Evolutionary conservation across 2,329 filamentous ascomycete species (phyloP).

Genomic region (Cryphonectria carpinicola): DNA sequence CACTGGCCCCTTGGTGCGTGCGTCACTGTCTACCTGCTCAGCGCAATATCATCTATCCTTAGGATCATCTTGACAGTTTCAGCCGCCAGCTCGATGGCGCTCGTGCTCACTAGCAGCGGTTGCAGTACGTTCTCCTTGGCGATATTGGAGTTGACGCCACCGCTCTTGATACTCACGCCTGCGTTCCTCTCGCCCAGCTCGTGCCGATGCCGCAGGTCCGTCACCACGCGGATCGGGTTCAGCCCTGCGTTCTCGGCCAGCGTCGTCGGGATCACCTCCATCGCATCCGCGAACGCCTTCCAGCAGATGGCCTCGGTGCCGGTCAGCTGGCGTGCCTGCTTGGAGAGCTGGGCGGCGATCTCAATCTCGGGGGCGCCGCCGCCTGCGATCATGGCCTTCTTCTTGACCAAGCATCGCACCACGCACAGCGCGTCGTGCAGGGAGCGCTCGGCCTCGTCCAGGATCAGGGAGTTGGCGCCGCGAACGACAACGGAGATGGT

Average conservation of each 20-base stretch:
- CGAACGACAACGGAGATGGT: slow-evolving; percentile 94
- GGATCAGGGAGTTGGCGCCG: slow-evolving; percentile 89
- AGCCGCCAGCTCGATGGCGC: slow-evolving; percentile 92
- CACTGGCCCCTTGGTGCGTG: background rate
- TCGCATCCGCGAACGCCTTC: slow-evolving; percentile 97
- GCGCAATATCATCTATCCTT: slow-evolving; percentile 68
- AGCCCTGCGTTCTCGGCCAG: slow-evolving; percentile 96
- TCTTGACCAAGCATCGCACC: slow-evolving; percentile 96
- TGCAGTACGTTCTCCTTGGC: slow-evolving; percentile 96
- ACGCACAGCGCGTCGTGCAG: slow-evolving; percentile 98
- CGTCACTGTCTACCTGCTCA: slow-evolving; percentile 55
- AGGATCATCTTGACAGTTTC: slow-evolving; percentile 97
- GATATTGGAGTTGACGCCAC: slow-evolving; percentile 96
- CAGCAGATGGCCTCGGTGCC: slow-evolving; percentile 98
- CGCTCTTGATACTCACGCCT: slow-evolving; percentile 96
- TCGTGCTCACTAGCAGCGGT: slow-evolving; percentile 94
- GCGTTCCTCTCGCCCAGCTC: slow-evolving; percentile 95
- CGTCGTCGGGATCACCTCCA: slow-evolving; percentile 96
- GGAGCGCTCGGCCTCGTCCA: slow-evolving; percentile 96
- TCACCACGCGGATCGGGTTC: slow-evolving; percentile 99
- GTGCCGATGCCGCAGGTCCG: slow-evolving; percentile 90
- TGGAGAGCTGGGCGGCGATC: slow-evolving; percentile 83
- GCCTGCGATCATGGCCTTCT: slow-evolving; percentile 97
- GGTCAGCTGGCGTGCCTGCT: slow-evolving; percentile 78
- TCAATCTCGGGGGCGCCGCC: slow-evolving; percentile 97